Evolutionary conservation across 2,329 filamentous ascomycete species (phyloP).

Genomic region (Aspergillus oerlinghausenensis): DNA sequence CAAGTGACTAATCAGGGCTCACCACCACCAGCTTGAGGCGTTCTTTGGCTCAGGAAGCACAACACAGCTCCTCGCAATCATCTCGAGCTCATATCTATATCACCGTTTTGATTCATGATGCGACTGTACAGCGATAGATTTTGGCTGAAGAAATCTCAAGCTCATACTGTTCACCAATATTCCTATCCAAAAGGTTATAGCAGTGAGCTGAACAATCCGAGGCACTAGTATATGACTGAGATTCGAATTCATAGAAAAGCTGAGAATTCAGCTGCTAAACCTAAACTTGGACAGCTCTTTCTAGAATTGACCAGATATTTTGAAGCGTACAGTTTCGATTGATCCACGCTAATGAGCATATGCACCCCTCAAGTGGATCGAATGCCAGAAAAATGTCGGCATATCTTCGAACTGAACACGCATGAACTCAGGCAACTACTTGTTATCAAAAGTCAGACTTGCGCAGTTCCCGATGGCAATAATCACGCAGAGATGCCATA

Average conservation of each 20-base stretch:
- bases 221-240: not conserved
- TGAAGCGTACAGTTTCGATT: not conserved
- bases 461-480: not conserved
- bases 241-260: not conserved
- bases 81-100: not conserved
- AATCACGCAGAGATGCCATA: not conserved
- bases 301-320: not conserved
- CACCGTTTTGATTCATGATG: not conserved
- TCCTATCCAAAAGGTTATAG: not conserved
- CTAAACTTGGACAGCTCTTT: not conserved
- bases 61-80: not conserved
- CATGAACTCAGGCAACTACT: too few relatives aligned
- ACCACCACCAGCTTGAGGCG: not conserved
- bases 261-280: not conserved
- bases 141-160: not conserved
- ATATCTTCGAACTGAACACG: not conserved
- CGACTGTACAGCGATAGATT: not conserved
- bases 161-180: not conserved
- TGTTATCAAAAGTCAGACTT: not conserved
- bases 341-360: not conserved
- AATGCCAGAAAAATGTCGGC: not conserved
- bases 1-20: not conserved
- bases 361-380: not conserved
- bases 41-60: not conserved
- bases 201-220: not conserved